Evolutionary conservation across 192 early-diverging fungal genomes (phyloP).

Genomic region (Backusella luteola): DNA sequence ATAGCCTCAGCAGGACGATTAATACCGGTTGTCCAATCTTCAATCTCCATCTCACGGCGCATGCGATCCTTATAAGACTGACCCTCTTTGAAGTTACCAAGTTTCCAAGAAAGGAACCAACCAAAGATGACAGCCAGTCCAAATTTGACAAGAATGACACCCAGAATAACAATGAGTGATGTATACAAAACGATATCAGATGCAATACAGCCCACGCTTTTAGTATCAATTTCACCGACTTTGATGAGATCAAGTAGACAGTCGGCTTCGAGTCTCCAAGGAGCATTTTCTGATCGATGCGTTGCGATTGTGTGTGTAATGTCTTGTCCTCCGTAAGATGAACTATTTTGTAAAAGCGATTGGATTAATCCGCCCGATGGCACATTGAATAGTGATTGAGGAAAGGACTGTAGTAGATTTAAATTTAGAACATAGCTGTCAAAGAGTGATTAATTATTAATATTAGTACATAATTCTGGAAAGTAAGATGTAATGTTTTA

Average conservation of each 20-base stretch:
- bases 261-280: constrained; percentile 49
- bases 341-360: constrained; percentile 1
- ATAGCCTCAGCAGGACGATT: constrained; percentile 48
- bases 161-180: constrained; percentile 72
- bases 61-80: constrained; percentile 67
- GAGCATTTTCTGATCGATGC: constrained; percentile 39
- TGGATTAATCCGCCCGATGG: constrained; percentile 33
- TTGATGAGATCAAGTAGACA: constrained; percentile 78
- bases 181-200: constrained; percentile 75
- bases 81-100: constrained; percentile 67
- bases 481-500: not conserved
- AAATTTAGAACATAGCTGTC: constrained; percentile 38
- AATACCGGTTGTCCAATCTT: constrained; percentile 73
- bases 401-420: constrained; percentile 31
- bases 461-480: not conserved
- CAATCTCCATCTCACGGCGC: constrained; percentile 68
- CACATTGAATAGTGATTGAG: constrained; percentile 18
- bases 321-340: constrained; percentile 49
- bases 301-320: constrained; percentile 42
- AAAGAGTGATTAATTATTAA: constrained; percentile 6
- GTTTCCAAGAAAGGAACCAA: constrained; percentile 77
- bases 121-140: constrained; percentile 74
- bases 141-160: constrained; percentile 70
- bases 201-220: constrained; percentile 81
- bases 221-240: constrained; percentile 81